A percentile compares a stretch with the other conserved stretches of the same genome.
Conservation (phyloP, 2,329 filamentous ascomycete species). For the Dactylellina leptospora region DNA sequence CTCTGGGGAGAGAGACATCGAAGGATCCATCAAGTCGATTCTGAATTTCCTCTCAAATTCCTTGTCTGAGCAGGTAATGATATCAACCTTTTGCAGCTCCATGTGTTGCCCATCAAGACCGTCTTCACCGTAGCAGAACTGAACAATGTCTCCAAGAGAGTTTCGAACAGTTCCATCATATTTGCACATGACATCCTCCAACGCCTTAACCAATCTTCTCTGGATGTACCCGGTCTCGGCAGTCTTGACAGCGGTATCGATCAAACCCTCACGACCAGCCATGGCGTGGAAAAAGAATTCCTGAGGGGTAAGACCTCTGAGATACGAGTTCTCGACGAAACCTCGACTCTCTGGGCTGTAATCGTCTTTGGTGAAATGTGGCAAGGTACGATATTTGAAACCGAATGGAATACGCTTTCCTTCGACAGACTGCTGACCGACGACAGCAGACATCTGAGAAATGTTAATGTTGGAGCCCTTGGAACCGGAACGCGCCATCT, state of each 20-base stretch:
- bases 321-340: slow-evolving; percentile 98
- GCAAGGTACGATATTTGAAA: slow-evolving; percentile 96
- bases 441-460: slow-evolving; percentile 97
- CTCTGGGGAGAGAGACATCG: slow-evolving; percentile 71
- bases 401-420: slow-evolving; percentile 99
- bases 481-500: slow-evolving; percentile 95
- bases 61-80: slow-evolving; percentile 79
- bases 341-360: slow-evolving; percentile 96
- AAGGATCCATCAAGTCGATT: slow-evolving; percentile 82
- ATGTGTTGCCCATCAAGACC: slow-evolving; percentile 93
- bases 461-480: slow-evolving; percentile 99
- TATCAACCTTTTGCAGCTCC: slow-evolving; percentile 89
- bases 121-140: slow-evolving; percentile 98
- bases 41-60: slow-evolving; percentile 83
- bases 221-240: slow-evolving; percentile 99
- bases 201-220: slow-evolving; percentile 94
- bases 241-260: slow-evolving; percentile 99
- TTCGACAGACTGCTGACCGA: slow-evolving; percentile 97
- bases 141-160: slow-evolving; percentile 92
- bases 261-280: slow-evolving; percentile 99
- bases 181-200: slow-evolving; percentile 96
- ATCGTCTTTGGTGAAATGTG: slow-evolving; percentile 99
- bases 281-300: slow-evolving; percentile 99
- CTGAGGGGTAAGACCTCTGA: slow-evolving; percentile 90
- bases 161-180: slow-evolving; percentile 98